Evolutionary conservation across 371 early-diverging fungal genomes (phyloP).

Genomic region (Blakeslea trispora): DNA sequence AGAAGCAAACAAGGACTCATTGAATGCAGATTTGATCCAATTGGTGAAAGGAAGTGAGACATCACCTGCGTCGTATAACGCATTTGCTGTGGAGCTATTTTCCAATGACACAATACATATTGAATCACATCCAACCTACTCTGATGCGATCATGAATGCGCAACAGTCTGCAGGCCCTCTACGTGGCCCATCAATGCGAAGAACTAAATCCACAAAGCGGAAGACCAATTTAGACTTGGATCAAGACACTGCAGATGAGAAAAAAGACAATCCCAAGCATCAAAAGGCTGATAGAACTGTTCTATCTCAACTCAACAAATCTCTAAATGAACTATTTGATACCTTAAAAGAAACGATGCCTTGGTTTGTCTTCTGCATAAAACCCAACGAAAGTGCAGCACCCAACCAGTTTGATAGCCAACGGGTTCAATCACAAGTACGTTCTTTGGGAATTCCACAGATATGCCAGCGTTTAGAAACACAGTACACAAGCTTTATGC

Average conservation of each 20-base stretch:
- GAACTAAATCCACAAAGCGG: constrained; percentile 37
- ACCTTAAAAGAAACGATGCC: constrained; percentile 82
- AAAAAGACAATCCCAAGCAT: neutral
- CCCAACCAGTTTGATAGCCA: constrained; percentile 63
- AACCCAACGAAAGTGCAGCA: constrained; percentile 63
- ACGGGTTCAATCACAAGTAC: constrained; percentile 66
- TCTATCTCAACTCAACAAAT: constrained; percentile 70
- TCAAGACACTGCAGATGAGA: constrained; percentile 7
- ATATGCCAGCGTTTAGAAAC: constrained; percentile 34
- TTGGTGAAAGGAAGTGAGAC: constrained; percentile 51
- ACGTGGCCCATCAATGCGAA: constrained; percentile 51
- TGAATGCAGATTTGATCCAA: constrained; percentile 81
- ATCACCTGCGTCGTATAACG: constrained; percentile 55
- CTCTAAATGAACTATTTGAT: constrained; percentile 78
- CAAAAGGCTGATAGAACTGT: constrained; percentile 7
- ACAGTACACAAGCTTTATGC: constrained; percentile 58
- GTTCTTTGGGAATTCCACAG: constrained; percentile 57
- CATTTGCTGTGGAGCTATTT: constrained; percentile 42
- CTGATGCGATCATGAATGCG: constrained; percentile 62
- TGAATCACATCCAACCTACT: constrained; percentile 64
- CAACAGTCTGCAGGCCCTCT: constrained; percentile 58
- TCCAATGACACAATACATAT: constrained; percentile 48
- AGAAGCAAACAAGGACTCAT: constrained; percentile 68
- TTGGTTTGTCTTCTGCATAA: constrained; percentile 88
- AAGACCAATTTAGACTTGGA: constrained; percentile 15